A percentile compares a stretch with the other conserved stretches of the same genome.
Evolutionary conservation across 495 filamentous ascomycete species (phyloP).

Genomic region (Penicillium taxi): DNA sequence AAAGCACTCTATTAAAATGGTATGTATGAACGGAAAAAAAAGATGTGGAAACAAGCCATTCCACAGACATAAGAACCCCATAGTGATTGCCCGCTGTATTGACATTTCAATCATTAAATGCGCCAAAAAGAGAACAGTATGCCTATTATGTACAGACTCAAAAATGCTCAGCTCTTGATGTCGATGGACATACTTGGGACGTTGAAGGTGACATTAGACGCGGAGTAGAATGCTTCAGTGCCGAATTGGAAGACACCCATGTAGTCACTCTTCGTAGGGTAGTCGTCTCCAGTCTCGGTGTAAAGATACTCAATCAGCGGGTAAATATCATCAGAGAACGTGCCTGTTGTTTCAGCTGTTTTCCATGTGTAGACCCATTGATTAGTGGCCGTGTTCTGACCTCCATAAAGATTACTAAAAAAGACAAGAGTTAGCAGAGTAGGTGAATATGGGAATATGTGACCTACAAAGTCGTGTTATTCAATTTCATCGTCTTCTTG

Average conservation of each 20-base stretch:
- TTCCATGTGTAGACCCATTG: constrained; percentile 33
- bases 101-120: no score
- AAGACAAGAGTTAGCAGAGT: constrained; percentile 1
- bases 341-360: constrained; percentile 8
- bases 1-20: no score
- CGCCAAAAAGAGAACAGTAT: no score
- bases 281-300: constrained; percentile 6
- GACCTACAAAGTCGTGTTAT: constrained; percentile 29
- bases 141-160: no score
- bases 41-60: no score
- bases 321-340: constrained; percentile 29
- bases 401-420: constrained; percentile 25
- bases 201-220: constrained; percentile 26
- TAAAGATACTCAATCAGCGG: constrained; percentile 29
- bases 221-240: constrained; percentile 24
- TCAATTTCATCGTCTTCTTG: constrained; percentile 12
- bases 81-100: no score
- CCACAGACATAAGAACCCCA: no score
- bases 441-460: neutral
- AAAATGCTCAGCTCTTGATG: constrained; percentile 19
- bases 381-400: constrained; percentile 10
- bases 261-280: constrained; percentile 22
- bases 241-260: constrained; percentile 34
- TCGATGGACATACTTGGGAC: constrained; percentile 26
- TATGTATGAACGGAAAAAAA: no score